Percentiles rank a stretch among this genome's conserved stretches.
Conservation (phyloP, 352 stramenopile species). For the Globisporangium carolinianum region DNA sequence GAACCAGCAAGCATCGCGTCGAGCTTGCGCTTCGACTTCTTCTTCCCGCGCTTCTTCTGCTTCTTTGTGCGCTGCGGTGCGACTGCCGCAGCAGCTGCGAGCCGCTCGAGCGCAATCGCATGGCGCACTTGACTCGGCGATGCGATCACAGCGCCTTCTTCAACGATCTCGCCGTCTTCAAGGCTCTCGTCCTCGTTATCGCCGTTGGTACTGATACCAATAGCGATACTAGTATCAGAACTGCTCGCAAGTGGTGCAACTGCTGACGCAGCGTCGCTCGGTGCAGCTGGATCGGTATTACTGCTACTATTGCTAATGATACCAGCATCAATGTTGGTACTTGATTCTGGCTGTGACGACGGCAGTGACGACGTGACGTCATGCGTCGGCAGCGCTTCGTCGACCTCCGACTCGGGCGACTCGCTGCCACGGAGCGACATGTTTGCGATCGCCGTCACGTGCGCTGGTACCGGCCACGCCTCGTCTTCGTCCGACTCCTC, state of each 20-base stretch:
- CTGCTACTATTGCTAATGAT: too few relatives aligned
- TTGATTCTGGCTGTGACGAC: too few relatives aligned
- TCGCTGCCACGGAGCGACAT: slow-evolving; percentile 4
- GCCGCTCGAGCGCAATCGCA: slow-evolving; percentile 25
- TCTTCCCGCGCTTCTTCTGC: slow-evolving; percentile 72
- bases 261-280: not conserved
- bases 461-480: slow-evolving; percentile 25
- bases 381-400: slow-evolving; percentile 26
- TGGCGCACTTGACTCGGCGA: slow-evolving; percentile 32
- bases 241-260: not conserved
- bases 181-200: not conserved
- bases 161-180: slow-evolving; percentile 72
- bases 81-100: slow-evolving; percentile 10
- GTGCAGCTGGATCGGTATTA: not conserved
- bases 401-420: slow-evolving; percentile 20
- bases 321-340: too few relatives aligned
- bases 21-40: slow-evolving; percentile 68
- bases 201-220: not conserved
- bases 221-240: not conserved
- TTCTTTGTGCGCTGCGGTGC: slow-evolving; percentile 25
- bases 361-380: too few relatives aligned
- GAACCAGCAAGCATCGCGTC: slow-evolving; percentile 30
- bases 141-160: slow-evolving; percentile 40
- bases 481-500: slow-evolving; percentile 60
- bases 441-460: slow-evolving; percentile 1